A percentile compares a stretch with the other conserved stretches of the same genome.
Evolutionary conservation across 331 rosid species (phyloP).

Genomic region (Malus hybrid): DNA sequence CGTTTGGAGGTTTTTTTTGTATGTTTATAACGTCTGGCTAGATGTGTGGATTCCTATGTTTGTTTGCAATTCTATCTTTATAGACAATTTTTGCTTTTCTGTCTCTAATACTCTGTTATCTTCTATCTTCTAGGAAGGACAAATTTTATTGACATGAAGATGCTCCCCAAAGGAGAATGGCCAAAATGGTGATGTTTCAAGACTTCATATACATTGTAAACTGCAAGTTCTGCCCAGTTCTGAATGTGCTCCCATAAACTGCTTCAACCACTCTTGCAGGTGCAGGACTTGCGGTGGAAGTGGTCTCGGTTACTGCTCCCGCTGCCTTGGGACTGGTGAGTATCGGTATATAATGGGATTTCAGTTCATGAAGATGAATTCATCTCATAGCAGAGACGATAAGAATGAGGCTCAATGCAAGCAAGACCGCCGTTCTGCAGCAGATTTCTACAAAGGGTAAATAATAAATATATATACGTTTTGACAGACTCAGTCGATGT

Average conservation of each 20-base stretch:
- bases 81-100: not conserved
- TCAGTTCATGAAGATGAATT: conserved; percentile 56
- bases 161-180: conserved; percentile 96
- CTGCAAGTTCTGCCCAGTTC: not conserved
- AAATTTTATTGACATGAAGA: conserved; percentile 44
- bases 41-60: not conserved
- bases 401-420: conserved; percentile 18
- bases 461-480: not conserved
- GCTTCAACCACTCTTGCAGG: conserved; percentile 27
- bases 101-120: not conserved
- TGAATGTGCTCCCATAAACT: not conserved
- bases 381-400: conserved; percentile 17
- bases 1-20: not conserved
- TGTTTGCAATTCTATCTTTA: not conserved
- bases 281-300: conserved; percentile 83
- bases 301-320: conserved; percentile 68
- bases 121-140: conserved; percentile 50
- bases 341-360: conserved; percentile 78
- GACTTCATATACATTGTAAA: not conserved
- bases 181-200: conserved; percentile 53
- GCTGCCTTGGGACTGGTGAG: conserved; percentile 90
- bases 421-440: not conserved
- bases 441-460: conserved; percentile 13
- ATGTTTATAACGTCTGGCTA: not conserved
- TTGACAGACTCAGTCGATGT: not conserved